Evolutionary conservation across 495 filamentous ascomycete genomes (phyloP), one percentile per base, ranked within the genome.

Genomic region (Alectoria sarmentosa): DNA sequence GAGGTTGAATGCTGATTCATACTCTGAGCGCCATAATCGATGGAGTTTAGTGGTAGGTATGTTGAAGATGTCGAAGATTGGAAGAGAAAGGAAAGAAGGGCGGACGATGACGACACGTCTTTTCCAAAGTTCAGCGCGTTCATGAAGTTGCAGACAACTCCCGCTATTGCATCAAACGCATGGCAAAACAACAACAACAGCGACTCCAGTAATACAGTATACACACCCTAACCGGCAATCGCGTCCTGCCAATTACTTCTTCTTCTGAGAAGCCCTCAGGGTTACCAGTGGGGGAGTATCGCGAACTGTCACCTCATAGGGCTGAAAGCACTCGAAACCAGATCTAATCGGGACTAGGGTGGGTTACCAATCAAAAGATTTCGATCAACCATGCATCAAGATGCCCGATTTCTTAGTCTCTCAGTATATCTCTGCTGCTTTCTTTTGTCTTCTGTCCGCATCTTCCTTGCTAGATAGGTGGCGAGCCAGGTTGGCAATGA

Each of bases 11-110:
- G 23, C 17, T 7, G 5, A 5, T 41, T 7, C 17, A 55, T 63
- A 63, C 61, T 32, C 38, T 57, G 7, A 63, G 61, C 9, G 61
- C 52, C 61, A 63, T 63, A 19, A 44, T 26, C 23, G 17, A 42
- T 14, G 4, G 7, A 19, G 11, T 41, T 11, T 32, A 3, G 15
- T 28, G 3, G 38, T 21, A 14, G 32, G 13, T 36, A 1, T 42
- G 23, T 44, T 39, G 28, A 5, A 28, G 23, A 19, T 44, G 21
- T 19, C 14, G 38, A 36, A 37, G 19, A 57, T 17, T 26, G n/a
- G 41, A 42, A n/a, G n/a, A 11, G n/a, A 32, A 56, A 32, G 44
- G 41, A 32, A 23, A 41, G 13, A 56, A 21, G 39, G 19, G 30
- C 36, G 19, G 37, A 15, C 44, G 37, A 63, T 63, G 61, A 63